phyloP scores from a whole-genome alignment of 148 eudicot species.

The Vaccinium macrocarpon region DNA sequence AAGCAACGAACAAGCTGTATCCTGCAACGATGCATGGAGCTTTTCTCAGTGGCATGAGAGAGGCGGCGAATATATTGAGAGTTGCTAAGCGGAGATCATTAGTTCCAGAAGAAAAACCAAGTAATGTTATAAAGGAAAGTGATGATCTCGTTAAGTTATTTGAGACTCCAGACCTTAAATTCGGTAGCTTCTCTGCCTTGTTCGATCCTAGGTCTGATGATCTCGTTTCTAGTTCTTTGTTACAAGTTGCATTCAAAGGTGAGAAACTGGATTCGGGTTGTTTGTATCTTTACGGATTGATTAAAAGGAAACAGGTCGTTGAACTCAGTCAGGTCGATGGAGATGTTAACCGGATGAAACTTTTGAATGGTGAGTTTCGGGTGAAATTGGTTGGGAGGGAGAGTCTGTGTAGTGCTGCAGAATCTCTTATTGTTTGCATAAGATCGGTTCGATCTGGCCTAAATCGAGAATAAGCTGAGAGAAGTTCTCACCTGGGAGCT shows the following conservation, averaged over 20 bases:
- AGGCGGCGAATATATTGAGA: slow-evolving; percentile 84
- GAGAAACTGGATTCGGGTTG: slow-evolving; percentile 35
- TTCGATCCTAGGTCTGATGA: slow-evolving; percentile 51
- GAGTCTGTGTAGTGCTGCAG: slow-evolving; percentile 42
- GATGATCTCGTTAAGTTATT: slow-evolving; percentile 42
- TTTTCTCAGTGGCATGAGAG: slow-evolving; percentile 96
- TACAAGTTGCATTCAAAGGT: slow-evolving; percentile 45
- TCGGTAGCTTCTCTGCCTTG: slow-evolving; percentile 57
- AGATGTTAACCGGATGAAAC: slow-evolving; percentile 45
- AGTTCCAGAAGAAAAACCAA: slow-evolving; percentile 24
- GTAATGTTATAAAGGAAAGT: slow-evolving; percentile 23
- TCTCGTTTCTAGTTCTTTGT: slow-evolving; percentile 44
- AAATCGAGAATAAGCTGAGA: neutral
- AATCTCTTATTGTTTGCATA: slow-evolving; percentile 46
- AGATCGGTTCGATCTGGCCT: slow-evolving; percentile 27
- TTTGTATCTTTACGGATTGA: slow-evolving; percentile 56
- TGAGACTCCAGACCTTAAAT: slow-evolving; percentile 52
- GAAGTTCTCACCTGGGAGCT: slow-evolving; percentile 1
- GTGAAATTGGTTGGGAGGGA: slow-evolving; percentile 54
- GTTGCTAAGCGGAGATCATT: slow-evolving; percentile 49
- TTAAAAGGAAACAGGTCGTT: slow-evolving; percentile 27
- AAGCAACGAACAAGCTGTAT: slow-evolving; percentile 88
- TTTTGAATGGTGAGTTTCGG: slow-evolving; percentile 40
- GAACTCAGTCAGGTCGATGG: slow-evolving; percentile 53
- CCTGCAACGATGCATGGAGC: slow-evolving; percentile 99